Percentiles rank a stretch among this genome's conserved stretches.
phyloP scores from a whole-genome alignment of 441 rosid species.

The Populus hybrid region DNA sequence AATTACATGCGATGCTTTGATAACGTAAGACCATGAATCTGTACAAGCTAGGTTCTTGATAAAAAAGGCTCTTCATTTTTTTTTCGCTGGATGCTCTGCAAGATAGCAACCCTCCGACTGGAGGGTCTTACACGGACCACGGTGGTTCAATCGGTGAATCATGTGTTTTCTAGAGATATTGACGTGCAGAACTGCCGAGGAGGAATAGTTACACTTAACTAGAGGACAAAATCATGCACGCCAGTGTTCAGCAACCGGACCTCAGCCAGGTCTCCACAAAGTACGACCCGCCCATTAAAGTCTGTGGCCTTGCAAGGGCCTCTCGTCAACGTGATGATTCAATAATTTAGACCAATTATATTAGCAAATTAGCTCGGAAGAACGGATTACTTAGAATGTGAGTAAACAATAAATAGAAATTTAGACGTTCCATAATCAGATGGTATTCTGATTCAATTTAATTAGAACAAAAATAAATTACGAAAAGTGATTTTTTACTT shows the following conservation, averaged over 20 bases:
- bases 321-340: too few relatives aligned
- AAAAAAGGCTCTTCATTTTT: background rate
- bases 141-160: background rate
- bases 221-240: background rate
- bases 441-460: too few relatives aligned
- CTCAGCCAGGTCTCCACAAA: background rate
- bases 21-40: background rate
- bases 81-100: background rate
- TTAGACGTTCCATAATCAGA: too few relatives aligned
- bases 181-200: background rate
- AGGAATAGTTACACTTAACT: background rate
- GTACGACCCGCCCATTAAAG: background rate
- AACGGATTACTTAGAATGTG: too few relatives aligned
- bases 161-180: background rate
- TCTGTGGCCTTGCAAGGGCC: background rate
- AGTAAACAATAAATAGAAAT: too few relatives aligned
- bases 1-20: too few relatives aligned
- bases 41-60: background rate
- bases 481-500: too few relatives aligned
- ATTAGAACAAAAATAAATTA: too few relatives aligned
- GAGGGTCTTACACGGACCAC: background rate
- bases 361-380: too few relatives aligned
- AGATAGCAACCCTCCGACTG: background rate
- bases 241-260: background rate
- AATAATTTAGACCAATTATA: background rate